phyloP scores from a whole-genome alignment of 371 early-diverging fungal genomes.

The Amoeboaphelidium protococcarum region DNA sequence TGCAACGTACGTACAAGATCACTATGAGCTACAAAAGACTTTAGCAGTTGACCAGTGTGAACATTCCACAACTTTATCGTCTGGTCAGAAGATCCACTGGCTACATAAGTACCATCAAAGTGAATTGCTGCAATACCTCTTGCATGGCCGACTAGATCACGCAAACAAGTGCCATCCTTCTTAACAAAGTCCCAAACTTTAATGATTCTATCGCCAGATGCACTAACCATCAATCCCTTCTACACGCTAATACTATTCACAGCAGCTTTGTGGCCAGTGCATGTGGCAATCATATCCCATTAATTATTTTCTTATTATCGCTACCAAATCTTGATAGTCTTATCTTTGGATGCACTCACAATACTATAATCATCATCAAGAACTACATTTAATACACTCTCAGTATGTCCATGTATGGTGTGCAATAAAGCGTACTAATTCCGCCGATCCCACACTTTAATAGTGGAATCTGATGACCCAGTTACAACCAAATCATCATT shows the following conservation, averaged over 20 bases:
- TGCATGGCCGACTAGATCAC: conserved; percentile 16
- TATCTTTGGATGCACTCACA: conserved; percentile 4
- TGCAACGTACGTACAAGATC: conserved; percentile 73
- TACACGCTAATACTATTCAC: conserved; percentile 60
- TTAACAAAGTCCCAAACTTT: conserved; percentile 16
- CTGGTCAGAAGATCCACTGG: conserved; percentile 78
- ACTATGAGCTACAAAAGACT: conserved; percentile 52
- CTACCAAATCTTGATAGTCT: conserved; percentile 8
- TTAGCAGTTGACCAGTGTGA: conserved; percentile 38
- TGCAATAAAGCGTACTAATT: conserved; percentile 3
- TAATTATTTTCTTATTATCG: background rate
- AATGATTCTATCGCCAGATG: conserved; percentile 9
- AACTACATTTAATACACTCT: conserved; percentile 47
- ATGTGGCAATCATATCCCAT: conserved; percentile 18
- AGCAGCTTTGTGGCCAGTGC: conserved; percentile 54
- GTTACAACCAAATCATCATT: conserved; percentile 48
- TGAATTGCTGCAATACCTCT: conserved; percentile 80
- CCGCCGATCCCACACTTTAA: conserved; percentile 57
- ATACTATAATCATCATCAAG: conserved; percentile 25
- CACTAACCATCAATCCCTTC: conserved; percentile 21
- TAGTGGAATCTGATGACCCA: conserved; percentile 66
- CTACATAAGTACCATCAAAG: conserved; percentile 59
- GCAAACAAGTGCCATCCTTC: conserved; percentile 11
- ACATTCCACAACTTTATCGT: conserved; percentile 86
- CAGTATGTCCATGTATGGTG: conserved; percentile 29